Evolutionary conservation across 2,329 filamentous ascomycete species (phyloP).

Genomic region (Apiospora marii): DNA sequence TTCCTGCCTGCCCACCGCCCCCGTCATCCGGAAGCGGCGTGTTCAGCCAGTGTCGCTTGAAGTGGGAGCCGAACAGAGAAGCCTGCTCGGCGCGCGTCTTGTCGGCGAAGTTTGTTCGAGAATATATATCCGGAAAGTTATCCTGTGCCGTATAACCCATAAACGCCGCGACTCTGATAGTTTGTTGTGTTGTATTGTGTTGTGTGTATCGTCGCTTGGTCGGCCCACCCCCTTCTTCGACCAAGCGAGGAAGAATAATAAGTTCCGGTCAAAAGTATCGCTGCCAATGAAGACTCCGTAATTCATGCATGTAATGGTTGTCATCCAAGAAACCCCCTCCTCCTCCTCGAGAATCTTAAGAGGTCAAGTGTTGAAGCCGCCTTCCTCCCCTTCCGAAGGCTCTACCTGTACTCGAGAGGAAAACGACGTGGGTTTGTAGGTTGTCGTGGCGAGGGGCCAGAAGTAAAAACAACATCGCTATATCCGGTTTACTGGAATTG

Average conservation of each 20-base stretch:
- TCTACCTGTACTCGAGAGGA: slow-evolving; percentile 10
- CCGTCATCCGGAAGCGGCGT: slow-evolving; percentile 6
- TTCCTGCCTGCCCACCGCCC: slow-evolving; percentile 6
- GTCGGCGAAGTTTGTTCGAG: slow-evolving; percentile 3
- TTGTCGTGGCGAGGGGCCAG: slow-evolving; percentile 6
- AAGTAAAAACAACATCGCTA: neutral
- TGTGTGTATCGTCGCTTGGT: slow-evolving; percentile 6
- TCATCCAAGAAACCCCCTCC: slow-evolving; percentile 26
- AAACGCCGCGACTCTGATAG: slow-evolving; percentile 15
- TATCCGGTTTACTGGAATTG: slow-evolving; percentile 27
- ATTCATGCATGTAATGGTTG: slow-evolving; percentile 30
- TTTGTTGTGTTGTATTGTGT: neutral
- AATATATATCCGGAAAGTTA: slow-evolving; percentile 19
- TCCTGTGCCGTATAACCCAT: slow-evolving; percentile 17
- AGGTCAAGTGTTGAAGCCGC: neutral
- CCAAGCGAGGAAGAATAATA: slow-evolving; percentile 22
- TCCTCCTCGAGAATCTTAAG: slow-evolving; percentile 20
- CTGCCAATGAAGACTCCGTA: slow-evolving; percentile 28
- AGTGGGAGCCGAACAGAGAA: slow-evolving; percentile 2
- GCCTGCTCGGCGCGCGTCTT: slow-evolving; percentile 11
- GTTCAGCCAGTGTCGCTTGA: slow-evolving; percentile 8
- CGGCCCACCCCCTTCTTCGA: slow-evolving; percentile 6
- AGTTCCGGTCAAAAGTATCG: slow-evolving; percentile 26
- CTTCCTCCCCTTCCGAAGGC: neutral
- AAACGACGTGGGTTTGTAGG: neutral